phyloP scores from a whole-genome alignment of 1,284 basidiomycete genomes.

The Marasmius oreades region DNA sequence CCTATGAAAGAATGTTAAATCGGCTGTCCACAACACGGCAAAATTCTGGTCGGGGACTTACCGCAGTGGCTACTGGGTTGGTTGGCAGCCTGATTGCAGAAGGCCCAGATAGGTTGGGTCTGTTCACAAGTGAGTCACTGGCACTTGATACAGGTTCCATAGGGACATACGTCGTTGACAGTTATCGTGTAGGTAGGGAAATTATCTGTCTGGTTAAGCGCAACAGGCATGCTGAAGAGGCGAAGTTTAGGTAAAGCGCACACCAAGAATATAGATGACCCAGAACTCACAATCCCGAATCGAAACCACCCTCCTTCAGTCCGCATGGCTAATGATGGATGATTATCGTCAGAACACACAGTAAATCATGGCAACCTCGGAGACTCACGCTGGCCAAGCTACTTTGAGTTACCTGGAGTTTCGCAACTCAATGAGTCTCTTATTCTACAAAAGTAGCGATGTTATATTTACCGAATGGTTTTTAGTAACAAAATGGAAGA shows the following conservation, averaged over 20 bases:
- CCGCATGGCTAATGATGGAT: slow-evolving; percentile 25
- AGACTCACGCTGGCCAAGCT: slow-evolving; percentile 38
- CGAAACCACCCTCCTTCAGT: slow-evolving; percentile 30
- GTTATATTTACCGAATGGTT: slow-evolving; percentile 12
- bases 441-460: no score
- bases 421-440: background rate
- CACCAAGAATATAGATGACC: background rate
- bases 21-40: background rate
- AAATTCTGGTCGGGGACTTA: background rate
- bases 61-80: slow-evolving; percentile 33
- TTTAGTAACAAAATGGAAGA: slow-evolving; percentile 30
- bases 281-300: slow-evolving; percentile 34
- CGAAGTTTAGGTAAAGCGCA: background rate
- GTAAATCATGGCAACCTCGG: slow-evolving; percentile 2
- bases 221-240: slow-evolving; percentile 30
- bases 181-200: slow-evolving; percentile 38
- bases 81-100: slow-evolving; percentile 24
- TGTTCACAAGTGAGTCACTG: background rate
- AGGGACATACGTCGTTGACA: slow-evolving; percentile 34
- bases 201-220: slow-evolving; percentile 28
- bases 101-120: slow-evolving; percentile 32
- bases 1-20: background rate
- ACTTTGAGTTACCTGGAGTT: slow-evolving; percentile 26
- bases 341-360: background rate
- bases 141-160: no score